Conservation (phyloP, 2,329 filamentous ascomycete genomes). For the Hypoxylon sp. region DNA sequence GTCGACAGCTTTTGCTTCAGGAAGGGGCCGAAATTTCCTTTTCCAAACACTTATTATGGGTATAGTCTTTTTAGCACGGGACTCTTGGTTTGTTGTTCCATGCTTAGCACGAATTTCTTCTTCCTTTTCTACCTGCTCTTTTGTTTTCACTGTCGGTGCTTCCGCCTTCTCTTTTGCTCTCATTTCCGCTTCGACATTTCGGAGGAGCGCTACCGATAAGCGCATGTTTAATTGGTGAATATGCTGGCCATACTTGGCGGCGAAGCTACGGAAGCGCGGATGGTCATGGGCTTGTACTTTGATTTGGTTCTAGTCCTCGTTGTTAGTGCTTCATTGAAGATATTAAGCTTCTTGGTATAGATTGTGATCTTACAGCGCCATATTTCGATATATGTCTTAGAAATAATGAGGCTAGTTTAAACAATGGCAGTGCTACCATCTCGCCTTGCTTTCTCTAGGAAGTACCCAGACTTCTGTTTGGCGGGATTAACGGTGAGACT, state of each 20-base stretch:
- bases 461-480: conserved; percentile 16
- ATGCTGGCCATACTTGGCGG: conserved; percentile 73
- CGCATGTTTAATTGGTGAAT: conserved; percentile 79
- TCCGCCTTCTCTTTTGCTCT: conserved; percentile 74
- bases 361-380: conserved; percentile 69
- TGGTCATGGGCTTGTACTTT: conserved; percentile 77
- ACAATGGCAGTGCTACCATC: conserved; percentile 77
- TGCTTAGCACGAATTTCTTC: conserved; percentile 63
- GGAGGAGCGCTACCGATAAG: conserved; percentile 71
- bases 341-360: conserved; percentile 3
- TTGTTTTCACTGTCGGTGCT: conserved; percentile 75
- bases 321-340: conserved; percentile 28
- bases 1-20: conserved; percentile 76
- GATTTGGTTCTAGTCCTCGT: conserved; percentile 70
- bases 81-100: conserved; percentile 56
- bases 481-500: conserved; percentile 11
- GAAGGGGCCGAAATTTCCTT: conserved; percentile 74
- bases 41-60: conserved; percentile 70
- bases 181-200: conserved; percentile 70
- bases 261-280: conserved; percentile 71
- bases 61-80: conserved; percentile 45
- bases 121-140: conserved; percentile 71
- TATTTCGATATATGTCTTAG: conserved; percentile 78
- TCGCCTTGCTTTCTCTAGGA: conserved; percentile 31
- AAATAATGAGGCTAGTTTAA: conserved; percentile 76